A percentile compares a stretch with the other conserved stretches of the same genome.
phyloP scores from a whole-genome alignment of 805 yeast genomes.

The Nakazawaea ishiwadae region DNA sequence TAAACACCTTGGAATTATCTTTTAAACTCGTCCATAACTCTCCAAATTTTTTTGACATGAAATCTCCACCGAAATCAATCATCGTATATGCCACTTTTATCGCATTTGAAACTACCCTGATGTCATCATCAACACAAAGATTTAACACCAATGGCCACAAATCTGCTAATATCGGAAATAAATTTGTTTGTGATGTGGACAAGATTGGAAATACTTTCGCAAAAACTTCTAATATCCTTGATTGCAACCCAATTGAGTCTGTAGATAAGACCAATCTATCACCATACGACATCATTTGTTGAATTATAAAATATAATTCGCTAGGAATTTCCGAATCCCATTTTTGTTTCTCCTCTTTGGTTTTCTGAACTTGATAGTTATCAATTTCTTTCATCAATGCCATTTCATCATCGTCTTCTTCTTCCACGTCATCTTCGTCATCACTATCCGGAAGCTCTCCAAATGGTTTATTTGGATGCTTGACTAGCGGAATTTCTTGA shows the following conservation, averaged over 20 bases:
- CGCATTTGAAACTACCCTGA: conserved; percentile 25
- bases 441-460: conserved; percentile 29
- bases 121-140: conserved; percentile 18
- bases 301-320: conserved; percentile 51
- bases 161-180: conserved; percentile 47
- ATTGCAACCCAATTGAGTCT: conserved; percentile 55
- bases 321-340: conserved; percentile 73
- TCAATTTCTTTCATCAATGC: conserved; percentile 18
- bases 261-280: conserved; percentile 54
- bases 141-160: conserved; percentile 43
- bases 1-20: conserved; percentile 7
- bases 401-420: conserved; percentile 18
- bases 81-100: conserved; percentile 23
- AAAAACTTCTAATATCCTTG: conserved; percentile 51
- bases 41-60: conserved; percentile 40
- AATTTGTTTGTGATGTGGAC: conserved; percentile 40
- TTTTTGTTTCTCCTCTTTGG: conserved; percentile 27
- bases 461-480: conserved; percentile 18
- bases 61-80: conserved; percentile 37
- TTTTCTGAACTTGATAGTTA: conserved; percentile 13
- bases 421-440: conserved; percentile 34
- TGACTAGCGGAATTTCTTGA: conserved; percentile 18
- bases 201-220: conserved; percentile 43
- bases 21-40: conserved; percentile 37
- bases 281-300: conserved; percentile 63